These are phyloP conservation scores for Trypanosoma scelopori DNA, from an alignment of 208 protist species.

Conservation along the genomic window DNA sequence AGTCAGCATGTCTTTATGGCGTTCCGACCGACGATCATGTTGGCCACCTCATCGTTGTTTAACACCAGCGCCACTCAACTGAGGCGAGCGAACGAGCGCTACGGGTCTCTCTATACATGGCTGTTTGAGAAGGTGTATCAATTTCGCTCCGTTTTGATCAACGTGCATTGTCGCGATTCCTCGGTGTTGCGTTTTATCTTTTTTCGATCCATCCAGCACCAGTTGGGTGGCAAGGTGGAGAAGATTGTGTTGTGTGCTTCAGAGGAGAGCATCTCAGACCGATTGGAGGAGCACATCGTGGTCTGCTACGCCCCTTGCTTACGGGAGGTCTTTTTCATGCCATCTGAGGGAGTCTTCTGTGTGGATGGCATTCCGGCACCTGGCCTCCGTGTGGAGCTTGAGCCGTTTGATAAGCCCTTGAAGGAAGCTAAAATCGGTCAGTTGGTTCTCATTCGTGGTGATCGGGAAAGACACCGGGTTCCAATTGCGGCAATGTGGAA, in stretches of 20 bases:
- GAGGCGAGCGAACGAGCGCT: constrained; percentile 50
- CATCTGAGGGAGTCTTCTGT: constrained; percentile 65
- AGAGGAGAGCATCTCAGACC: constrained; percentile 74
- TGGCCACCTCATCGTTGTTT: constrained; percentile 75
- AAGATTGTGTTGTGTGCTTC: constrained; percentile 66
- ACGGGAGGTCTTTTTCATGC: constrained; percentile 81
- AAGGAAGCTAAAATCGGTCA: constrained; percentile 64
- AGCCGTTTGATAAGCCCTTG: constrained; percentile 53
- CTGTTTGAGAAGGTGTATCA: constrained; percentile 66
- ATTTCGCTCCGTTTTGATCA: constrained; percentile 75
- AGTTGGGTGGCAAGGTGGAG: constrained; percentile 73
- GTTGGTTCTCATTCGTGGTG: constrained; percentile 32
- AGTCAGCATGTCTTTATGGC: constrained; percentile 51
- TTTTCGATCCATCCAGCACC: constrained; percentile 59
- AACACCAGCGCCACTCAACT: constrained; percentile 65
- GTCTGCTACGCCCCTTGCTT: constrained; percentile 80
- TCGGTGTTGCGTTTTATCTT: constrained; percentile 75
- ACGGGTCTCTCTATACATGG: constrained; percentile 67
- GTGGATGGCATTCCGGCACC: constrained; percentile 77
- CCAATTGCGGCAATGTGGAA: constrained; percentile 75
- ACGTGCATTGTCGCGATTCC: constrained; percentile 71
- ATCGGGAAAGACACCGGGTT: constrained; percentile 34
- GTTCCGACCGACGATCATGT: constrained; percentile 75
- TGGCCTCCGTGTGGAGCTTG: constrained; percentile 44
- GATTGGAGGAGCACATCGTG: constrained; percentile 72